These are phyloP conservation scores for Babesia bigemina DNA, from an alignment of 169 alveolate genomes.

Conservation along the genomic window DNA sequence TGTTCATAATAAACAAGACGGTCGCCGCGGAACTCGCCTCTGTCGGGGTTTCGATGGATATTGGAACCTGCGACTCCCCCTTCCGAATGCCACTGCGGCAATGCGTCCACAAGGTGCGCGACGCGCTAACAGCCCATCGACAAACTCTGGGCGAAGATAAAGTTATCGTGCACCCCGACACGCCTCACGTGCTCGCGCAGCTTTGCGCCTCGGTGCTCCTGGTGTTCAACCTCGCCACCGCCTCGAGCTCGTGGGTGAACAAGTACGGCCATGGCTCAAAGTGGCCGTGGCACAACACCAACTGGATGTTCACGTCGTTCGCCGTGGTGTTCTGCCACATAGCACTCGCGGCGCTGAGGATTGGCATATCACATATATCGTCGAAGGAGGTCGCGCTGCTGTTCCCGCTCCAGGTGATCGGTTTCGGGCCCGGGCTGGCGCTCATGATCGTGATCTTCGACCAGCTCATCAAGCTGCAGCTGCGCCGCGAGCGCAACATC, in stretches of 20 bases:
- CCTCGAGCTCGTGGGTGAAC: conserved; percentile 63
- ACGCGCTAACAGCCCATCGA: not conserved
- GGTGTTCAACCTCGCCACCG: conserved; percentile 32
- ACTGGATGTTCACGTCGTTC: conserved; percentile 38
- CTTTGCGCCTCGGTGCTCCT: conserved; percentile 26
- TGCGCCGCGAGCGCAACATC: conserved; percentile 36
- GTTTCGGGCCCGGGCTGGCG: conserved; percentile 14
- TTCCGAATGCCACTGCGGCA: conserved; percentile 3
- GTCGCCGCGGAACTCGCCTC: not conserved
- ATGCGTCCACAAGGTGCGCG: not conserved
- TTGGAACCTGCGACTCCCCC: not conserved
- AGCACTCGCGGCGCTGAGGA: conserved; percentile 2
- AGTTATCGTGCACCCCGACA: conserved; percentile 1
- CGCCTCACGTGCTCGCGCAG: conserved; percentile 29
- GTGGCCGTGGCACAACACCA: conserved; percentile 19
- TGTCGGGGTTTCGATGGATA: not conserved
- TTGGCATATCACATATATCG: conserved; percentile 7
- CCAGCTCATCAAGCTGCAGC: conserved; percentile 41
- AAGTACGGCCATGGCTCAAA: conserved; percentile 32
- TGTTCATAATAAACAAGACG: not conserved
- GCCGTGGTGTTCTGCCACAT: conserved; percentile 18
- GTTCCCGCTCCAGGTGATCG: conserved; percentile 6
- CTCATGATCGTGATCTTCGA: conserved; percentile 45
- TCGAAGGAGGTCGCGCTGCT: not conserved
- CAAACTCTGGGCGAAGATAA: not conserved